Conservation (phyloP, 2,329 filamentous ascomycete species). For the Pezicula radicicola region DNA sequence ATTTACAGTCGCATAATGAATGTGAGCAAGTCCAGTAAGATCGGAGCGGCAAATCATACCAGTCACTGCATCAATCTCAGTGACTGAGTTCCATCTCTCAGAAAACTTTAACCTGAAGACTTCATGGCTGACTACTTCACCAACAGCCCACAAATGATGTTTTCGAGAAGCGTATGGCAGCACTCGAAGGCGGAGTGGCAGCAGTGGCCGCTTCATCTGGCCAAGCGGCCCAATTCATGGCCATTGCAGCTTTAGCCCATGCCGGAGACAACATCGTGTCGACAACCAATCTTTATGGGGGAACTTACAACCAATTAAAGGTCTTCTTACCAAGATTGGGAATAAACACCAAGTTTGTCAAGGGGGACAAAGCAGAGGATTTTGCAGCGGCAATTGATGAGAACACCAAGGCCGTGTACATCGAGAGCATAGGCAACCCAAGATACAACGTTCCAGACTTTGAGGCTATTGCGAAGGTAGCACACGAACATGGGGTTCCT, state of each 20-base stretch:
- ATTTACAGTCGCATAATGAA: conserved; percentile 80
- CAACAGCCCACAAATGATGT: conserved; percentile 87
- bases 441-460: conserved; percentile 92
- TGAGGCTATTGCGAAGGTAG: conserved; percentile 78
- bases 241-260: conserved; percentile 79
- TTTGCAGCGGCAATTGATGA: conserved; percentile 84
- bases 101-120: not conserved
- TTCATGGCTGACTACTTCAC: conserved; percentile 1
- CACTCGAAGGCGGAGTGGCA: conserved; percentile 86
- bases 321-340: conserved; percentile 84
- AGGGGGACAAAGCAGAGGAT: conserved; percentile 75
- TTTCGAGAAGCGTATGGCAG: conserved; percentile 94
- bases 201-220: conserved; percentile 84
- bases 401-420: conserved; percentile 86
- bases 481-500: conserved; percentile 62
- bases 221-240: conserved; percentile 89
- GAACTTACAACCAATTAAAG: conserved; percentile 97
- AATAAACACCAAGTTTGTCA: conserved; percentile 83
- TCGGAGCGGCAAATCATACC: not conserved
- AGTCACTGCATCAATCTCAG: too few species aligned
- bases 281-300: conserved; percentile 87
- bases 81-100: too few species aligned
- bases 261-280: conserved; percentile 91
- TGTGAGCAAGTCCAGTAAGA: not conserved
- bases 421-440: conserved; percentile 93